Evolutionary conservation across 768 basidiomycete species (phyloP).

Genomic region (Fistulinella prunicolor): DNA sequence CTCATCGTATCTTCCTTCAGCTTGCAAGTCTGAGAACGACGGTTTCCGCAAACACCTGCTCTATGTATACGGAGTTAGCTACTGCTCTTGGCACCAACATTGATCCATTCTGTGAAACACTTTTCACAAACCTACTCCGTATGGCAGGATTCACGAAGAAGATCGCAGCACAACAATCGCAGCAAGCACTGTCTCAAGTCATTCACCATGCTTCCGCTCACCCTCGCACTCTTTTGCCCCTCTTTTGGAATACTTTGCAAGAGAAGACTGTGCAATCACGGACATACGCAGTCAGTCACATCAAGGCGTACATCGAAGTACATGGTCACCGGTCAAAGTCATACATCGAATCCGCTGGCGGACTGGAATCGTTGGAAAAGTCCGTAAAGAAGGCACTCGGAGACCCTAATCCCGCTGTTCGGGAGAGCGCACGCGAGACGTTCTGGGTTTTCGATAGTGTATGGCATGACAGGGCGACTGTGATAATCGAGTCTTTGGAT

Average conservation of each 20-base stretch:
- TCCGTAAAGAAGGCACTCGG: slow-evolving; percentile 66
- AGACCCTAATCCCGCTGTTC: slow-evolving; percentile 79
- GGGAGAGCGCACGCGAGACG: slow-evolving; percentile 63
- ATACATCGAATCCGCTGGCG: slow-evolving; percentile 65
- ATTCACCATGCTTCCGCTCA: slow-evolving; percentile 68
- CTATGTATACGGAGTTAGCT: slow-evolving; percentile 74
- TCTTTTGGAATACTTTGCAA: slow-evolving; percentile 64
- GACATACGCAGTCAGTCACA: slow-evolving; percentile 60
- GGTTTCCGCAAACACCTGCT: slow-evolving; percentile 74
- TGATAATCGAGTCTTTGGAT: slow-evolving; percentile 69
- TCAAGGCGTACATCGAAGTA: slow-evolving; percentile 70
- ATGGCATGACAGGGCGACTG: slow-evolving; percentile 69
- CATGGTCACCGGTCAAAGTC: slow-evolving; percentile 65
- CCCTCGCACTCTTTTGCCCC: slow-evolving; percentile 63
- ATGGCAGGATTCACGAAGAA: slow-evolving; percentile 95
- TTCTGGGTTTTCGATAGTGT: slow-evolving; percentile 81
- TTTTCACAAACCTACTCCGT: slow-evolving; percentile 74
- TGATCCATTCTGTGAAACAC: slow-evolving; percentile 76
- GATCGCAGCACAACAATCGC: slow-evolving; percentile 83
- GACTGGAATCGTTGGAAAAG: slow-evolving; percentile 71
- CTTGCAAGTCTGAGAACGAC: slow-evolving; percentile 89
- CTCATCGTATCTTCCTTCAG: slow-evolving; percentile 38
- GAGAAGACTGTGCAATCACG: slow-evolving; percentile 84
- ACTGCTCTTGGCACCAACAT: slow-evolving; percentile 59
- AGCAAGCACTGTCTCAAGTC: slow-evolving; percentile 63